These are phyloP conservation scores for Alloteropsis angusta DNA, from an alignment of 202 grass and related monocot genomes.

Conservation along the genomic window DNA sequence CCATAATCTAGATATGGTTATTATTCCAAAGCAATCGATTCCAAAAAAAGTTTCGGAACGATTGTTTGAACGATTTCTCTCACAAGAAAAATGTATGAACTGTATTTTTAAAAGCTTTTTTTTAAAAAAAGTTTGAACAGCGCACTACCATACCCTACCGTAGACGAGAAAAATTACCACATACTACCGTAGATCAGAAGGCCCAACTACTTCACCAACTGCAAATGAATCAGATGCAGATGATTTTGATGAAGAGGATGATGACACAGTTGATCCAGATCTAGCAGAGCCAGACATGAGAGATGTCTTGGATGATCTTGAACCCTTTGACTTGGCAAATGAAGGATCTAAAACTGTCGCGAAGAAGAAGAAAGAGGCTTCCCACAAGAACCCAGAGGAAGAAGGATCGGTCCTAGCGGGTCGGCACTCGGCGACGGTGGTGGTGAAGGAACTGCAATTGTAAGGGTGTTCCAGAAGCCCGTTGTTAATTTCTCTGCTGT, in stretches of 20 bases:
- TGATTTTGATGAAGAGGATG: neutral
- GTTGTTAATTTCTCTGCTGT: slow-evolving; percentile 21
- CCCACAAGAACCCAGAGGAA: slow-evolving; percentile 68
- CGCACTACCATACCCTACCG: no score
- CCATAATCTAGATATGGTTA: no score
- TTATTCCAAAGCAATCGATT: no score
- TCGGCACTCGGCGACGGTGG: slow-evolving; percentile 51
- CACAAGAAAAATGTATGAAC: no score
- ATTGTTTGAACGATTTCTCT: no score
- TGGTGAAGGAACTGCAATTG: slow-evolving; percentile 55
- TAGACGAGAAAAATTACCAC: no score
- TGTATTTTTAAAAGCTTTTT: no score
- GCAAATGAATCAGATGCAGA: slow-evolving; percentile 12
- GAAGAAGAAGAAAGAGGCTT: slow-evolving; percentile 42
- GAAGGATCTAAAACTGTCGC: slow-evolving; percentile 17
- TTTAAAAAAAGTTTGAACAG: no score
- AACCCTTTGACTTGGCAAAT: slow-evolving; percentile 50
- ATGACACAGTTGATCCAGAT: neutral
- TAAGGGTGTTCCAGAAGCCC: slow-evolving; percentile 70
- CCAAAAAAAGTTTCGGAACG: no score
- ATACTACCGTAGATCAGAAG: no score
- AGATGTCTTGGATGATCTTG: slow-evolving; percentile 48
- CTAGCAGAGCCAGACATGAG: slow-evolving; percentile 35
- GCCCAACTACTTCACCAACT: slow-evolving; percentile 7
- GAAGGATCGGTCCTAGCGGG: slow-evolving; percentile 83